phyloP scores from a whole-genome alignment of 164 flowering plant genomes.

The Stephania japonica region DNA sequence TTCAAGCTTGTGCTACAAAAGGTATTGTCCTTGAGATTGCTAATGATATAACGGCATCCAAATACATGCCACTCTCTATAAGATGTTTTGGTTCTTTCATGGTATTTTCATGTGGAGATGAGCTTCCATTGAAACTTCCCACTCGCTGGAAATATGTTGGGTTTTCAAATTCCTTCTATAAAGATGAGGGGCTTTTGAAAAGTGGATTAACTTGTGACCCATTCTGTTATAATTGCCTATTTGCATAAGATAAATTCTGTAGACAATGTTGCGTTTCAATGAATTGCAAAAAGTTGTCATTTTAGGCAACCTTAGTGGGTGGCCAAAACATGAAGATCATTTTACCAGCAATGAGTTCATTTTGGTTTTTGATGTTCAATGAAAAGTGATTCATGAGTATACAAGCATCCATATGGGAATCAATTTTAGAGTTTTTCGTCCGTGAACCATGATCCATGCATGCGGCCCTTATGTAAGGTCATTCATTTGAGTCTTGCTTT shows the following conservation, averaged over 20 bases:
- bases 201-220: background rate
- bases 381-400: background rate
- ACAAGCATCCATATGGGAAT: no score
- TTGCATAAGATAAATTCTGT: no score
- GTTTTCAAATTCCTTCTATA: no score
- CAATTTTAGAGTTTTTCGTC: no score
- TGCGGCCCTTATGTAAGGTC: no score
- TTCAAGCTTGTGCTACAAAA: conserved; percentile 88
- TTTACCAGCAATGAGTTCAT: background rate
- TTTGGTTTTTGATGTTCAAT: background rate
- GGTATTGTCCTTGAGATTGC: conserved; percentile 33
- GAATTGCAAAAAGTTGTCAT: no score
- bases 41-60: background rate
- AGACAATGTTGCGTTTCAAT: no score
- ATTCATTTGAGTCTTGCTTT: no score
- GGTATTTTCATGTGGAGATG: background rate
- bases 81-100: background rate
- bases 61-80: background rate
- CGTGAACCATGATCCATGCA: no score
- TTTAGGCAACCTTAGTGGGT: no score
- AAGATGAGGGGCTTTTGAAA: background rate
- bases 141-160: background rate
- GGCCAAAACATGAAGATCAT: background rate
- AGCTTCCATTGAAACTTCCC: background rate
- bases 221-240: background rate